Evolutionary conservation across 73 alveolate genomes (phyloP), one percentile per base, ranked within the genome.

Genomic region (Paramecium caudatum): DNA sequence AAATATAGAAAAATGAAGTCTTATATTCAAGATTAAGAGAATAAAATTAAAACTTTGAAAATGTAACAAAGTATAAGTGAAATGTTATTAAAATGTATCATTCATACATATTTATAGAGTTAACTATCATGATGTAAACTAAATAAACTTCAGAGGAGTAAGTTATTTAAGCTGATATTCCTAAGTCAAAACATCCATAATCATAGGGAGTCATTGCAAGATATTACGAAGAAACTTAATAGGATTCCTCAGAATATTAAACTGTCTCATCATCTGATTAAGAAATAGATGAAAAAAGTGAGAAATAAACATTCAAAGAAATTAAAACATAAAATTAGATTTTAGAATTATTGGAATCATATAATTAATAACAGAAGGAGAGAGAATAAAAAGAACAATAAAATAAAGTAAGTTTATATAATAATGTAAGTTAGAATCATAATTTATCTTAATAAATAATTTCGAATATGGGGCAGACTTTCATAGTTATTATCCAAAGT

Each of bases 401-500:
- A 74, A 41, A 39, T 19, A 74, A 39, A 30, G 80, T 55, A 12
- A 9, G 30, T 55, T 5, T 1, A 19, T 5, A 27, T 17, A 27
- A 55, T 8, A 10, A 55, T 55, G 3, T 27, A 27, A 55, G 80
- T 74, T 74, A 41, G 88, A 74, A 8, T 27, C 43, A 8, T 41
- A 74, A 41, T 27, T 74, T 19, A 27, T 43, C 0, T 37, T 74
- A 74, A 36, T 74, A 74, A 30, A 30, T 65, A 39, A 74, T 23
- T 41, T 74, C 21, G 88, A 74, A 27, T 16, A 19, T 2, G 88
- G 88, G 6, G 68, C 47, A 16, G 88, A 74, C 9, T 74, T 74
- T 45, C 47, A 74, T 74, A 21, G 46, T 10, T 74, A 74, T 45
- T 39, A 74, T 74, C 88, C 88, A 3, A 74, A 74, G 43, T 74